phyloP scores from a whole-genome alignment of 352 stramenopile species.

The Pythium biforme region DNA sequence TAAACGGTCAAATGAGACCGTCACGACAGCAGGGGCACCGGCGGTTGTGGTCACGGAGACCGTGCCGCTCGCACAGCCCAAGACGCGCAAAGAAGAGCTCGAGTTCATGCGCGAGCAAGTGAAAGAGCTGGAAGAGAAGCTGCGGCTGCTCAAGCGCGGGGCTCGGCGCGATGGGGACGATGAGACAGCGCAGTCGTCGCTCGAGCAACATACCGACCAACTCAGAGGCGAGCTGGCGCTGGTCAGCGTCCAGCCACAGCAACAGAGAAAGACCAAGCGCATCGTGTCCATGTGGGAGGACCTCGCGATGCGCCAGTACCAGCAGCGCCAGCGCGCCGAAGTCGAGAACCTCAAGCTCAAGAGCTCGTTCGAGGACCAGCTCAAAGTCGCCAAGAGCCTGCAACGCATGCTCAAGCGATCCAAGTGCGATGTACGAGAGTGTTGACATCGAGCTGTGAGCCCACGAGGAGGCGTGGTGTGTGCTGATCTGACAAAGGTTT shows the following conservation, averaged over 20 bases:
- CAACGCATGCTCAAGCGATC: constrained; percentile 28
- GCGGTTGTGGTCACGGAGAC: neutral
- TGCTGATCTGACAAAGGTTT: too few relatives aligned
- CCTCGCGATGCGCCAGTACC: constrained; percentile 24
- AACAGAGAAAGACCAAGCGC: constrained; percentile 21
- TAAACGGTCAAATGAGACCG: neutral
- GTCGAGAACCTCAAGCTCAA: constrained; percentile 58
- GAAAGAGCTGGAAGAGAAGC: constrained; percentile 18
- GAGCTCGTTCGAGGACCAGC: constrained; percentile 51
- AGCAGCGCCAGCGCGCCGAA: constrained; percentile 36
- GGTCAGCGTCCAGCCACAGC: neutral
- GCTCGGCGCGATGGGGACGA: neutral
- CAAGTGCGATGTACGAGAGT: constrained; percentile 20
- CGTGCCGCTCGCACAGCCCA: constrained; percentile 19
- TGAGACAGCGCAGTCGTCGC: neutral
- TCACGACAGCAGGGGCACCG: too few relatives aligned
- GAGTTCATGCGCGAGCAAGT: constrained; percentile 51
- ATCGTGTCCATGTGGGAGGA: constrained; percentile 40
- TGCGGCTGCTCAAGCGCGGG: constrained; percentile 13
- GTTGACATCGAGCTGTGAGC: too few relatives aligned
- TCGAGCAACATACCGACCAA: neutral
- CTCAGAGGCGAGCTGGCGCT: constrained; percentile 3
- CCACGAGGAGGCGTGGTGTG: too few relatives aligned
- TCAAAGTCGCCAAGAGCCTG: constrained; percentile 45
- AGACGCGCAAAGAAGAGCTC: constrained; percentile 58